A percentile compares a stretch with the other conserved stretches of the same genome.
Evolutionary conservation across 2,329 filamentous ascomycete species (phyloP).

Genomic region (Zasmidium cellare): DNA sequence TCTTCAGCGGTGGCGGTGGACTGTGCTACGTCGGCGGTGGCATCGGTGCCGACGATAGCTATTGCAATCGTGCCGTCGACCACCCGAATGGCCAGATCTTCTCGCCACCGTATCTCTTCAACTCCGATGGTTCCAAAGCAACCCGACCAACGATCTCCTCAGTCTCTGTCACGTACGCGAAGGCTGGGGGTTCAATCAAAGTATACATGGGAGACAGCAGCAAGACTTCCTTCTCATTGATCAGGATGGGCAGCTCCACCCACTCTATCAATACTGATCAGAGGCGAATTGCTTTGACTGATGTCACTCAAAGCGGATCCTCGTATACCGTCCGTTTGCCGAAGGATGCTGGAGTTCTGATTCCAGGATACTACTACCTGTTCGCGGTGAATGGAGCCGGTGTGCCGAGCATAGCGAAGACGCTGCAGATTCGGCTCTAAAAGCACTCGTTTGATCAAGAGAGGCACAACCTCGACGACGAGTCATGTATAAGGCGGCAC

Average conservation of each 20-base stretch:
- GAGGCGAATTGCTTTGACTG: constrained; percentile 50
- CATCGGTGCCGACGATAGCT: not conserved
- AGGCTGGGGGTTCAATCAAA: constrained; percentile 32
- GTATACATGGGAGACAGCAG: constrained; percentile 27
- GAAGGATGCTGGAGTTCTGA: constrained; percentile 48
- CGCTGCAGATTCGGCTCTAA: constrained; percentile 31
- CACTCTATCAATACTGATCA: constrained; percentile 62
- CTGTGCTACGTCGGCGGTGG: constrained; percentile 47
- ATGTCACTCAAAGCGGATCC: constrained; percentile 25
- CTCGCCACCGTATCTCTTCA: constrained; percentile 57
- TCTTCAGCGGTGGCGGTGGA: constrained; percentile 55
- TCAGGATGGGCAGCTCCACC: constrained; percentile 53
- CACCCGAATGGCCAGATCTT: constrained; percentile 59
- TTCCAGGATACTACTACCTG: constrained; percentile 58
- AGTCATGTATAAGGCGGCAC: too few relatives aligned
- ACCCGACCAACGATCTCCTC: constrained; percentile 45
- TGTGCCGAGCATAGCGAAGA: constrained; percentile 50
- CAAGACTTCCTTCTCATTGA: constrained; percentile 39
- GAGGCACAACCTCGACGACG: too few relatives aligned
- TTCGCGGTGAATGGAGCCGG: constrained; percentile 49
- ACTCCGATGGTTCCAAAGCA: constrained; percentile 41
- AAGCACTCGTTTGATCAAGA: not conserved
- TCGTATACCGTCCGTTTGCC: constrained; percentile 47
- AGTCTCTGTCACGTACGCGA: constrained; percentile 31
- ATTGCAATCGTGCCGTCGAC: constrained; percentile 41